Evolutionary conservation across 1,284 basidiomycete species (phyloP), one percentile per base, ranked within the genome.

Genomic region (Malassezia arunalokei): DNA sequence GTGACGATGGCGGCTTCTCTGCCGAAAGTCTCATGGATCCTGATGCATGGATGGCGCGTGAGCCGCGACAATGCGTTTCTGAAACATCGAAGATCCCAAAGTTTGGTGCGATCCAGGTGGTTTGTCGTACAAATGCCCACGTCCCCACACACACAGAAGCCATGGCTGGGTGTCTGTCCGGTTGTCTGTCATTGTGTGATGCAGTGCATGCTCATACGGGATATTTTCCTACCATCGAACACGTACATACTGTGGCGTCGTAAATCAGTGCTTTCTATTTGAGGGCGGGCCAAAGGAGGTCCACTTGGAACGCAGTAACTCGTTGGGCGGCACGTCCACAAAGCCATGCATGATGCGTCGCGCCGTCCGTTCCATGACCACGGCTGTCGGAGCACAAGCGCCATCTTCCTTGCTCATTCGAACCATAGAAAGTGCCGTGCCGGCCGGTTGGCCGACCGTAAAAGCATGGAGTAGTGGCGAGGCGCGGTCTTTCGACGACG

Each of bases 371-470:
- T 53, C 52, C 39, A 65, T 66, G 15, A 68, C 57, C 20, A 68
- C 65, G 0, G 59, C 56, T 15, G 11, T 15, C 15, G 33, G 33
- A 12, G 33, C 5, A 15, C 15, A 3, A 6, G 52, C 54, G 3
- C 64, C 63, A 0, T 52, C 17, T 5, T 15, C 37, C 8, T 40
- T 40, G 9, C n/a, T 15, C 1, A 62, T 40, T 37, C 57, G 55
- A 42, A 64, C 60, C 28, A 58, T 61, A 14, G 66, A 60, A 8
- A 57, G 55, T 1, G 66, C 60, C 2, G 64, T 52, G 5, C 70
- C 70, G 0, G 68, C 67, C 14, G 69, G 67, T 37, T 73, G 70
- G 17, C 68, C 70, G 0, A 73, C 65, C 6, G 55, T 58, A 9
- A 73, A 54, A 6, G 58, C 58, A 15, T 53, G 14, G 27, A 65